Evolutionary conservation across 176 grass and related monocot species (phyloP).

Genomic region (Hordeum vulgare): DNA sequence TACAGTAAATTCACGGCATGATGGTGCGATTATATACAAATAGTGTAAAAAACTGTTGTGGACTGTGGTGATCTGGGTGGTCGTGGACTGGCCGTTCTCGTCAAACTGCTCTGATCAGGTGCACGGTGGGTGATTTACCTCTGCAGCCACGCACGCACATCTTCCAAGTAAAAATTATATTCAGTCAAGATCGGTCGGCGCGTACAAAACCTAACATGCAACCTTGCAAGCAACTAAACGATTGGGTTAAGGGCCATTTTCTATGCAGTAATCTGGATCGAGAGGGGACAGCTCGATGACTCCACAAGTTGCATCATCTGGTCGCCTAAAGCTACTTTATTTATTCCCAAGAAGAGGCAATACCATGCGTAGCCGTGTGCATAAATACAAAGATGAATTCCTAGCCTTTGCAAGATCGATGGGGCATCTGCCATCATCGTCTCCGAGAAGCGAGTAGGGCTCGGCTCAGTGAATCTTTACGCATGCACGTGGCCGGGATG

Average conservation of each 20-base stretch:
- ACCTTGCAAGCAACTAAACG: too few species aligned
- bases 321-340: background rate
- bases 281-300: background rate
- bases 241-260: background rate
- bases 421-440: background rate
- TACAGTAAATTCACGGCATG: background rate
- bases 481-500: background rate
- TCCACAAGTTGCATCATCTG: background rate
- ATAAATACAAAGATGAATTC: too few species aligned
- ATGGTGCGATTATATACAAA: background rate
- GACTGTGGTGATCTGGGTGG: too few species aligned
- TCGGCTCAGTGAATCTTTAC: background rate
- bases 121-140: too few species aligned
- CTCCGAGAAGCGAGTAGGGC: background rate
- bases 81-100: too few species aligned
- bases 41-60: too few species aligned
- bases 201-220: too few species aligned
- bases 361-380: background rate
- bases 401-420: background rate
- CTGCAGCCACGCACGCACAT: too few species aligned
- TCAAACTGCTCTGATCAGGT: too few species aligned
- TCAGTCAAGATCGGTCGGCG: too few species aligned
- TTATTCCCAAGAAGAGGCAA: background rate
- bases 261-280: background rate
- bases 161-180: too few species aligned